Evolutionary conservation across 2,329 filamentous ascomycete species (phyloP).

Genomic region (Colletotrichum sp.): DNA sequence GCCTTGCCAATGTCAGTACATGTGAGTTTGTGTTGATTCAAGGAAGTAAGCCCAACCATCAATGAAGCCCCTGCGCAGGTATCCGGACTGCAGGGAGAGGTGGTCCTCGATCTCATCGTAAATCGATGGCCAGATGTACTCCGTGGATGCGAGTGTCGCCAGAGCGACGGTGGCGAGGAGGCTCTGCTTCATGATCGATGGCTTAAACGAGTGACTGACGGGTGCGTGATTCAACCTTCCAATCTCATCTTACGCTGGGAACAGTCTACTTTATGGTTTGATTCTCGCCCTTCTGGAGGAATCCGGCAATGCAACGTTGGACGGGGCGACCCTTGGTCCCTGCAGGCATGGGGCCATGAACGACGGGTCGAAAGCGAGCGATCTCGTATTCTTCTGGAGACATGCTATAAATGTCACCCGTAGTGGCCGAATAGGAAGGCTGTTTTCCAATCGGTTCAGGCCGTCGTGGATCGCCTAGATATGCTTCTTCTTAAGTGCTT

Average conservation of each 20-base stretch:
- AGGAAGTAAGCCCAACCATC: background rate
- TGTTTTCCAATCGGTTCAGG: background rate
- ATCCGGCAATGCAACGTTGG: background rate
- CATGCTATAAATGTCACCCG: background rate
- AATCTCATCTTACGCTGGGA: background rate
- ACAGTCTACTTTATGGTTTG: background rate
- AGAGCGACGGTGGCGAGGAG: background rate
- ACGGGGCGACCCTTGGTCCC: slow-evolving; percentile 3
- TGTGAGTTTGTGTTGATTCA: background rate
- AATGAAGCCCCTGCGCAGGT: slow-evolving; percentile 13
- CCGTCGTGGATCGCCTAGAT: slow-evolving; percentile 2
- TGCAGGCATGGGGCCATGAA: background rate
- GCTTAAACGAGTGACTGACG: background rate
- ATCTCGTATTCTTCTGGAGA: slow-evolving; percentile 4
- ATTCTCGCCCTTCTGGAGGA: background rate
- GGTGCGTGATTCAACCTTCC: background rate
- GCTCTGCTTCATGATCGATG: slow-evolving; percentile 5
- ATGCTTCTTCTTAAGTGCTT: slow-evolving; percentile 1
- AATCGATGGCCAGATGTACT: slow-evolving; percentile 17
- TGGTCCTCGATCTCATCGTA: slow-evolving; percentile 22
- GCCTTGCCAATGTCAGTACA: slow-evolving; percentile 4
- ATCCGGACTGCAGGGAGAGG: slow-evolving; percentile 17
- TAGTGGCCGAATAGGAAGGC: background rate
- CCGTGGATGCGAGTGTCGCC: background rate
- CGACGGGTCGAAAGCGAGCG: background rate